A percentile compares a stretch with the other conserved stretches of the same genome.
These are phyloP conservation scores for Tribonema minus DNA, from an alignment of 108 stramenopile genomes.

Conservation along the genomic window DNA sequence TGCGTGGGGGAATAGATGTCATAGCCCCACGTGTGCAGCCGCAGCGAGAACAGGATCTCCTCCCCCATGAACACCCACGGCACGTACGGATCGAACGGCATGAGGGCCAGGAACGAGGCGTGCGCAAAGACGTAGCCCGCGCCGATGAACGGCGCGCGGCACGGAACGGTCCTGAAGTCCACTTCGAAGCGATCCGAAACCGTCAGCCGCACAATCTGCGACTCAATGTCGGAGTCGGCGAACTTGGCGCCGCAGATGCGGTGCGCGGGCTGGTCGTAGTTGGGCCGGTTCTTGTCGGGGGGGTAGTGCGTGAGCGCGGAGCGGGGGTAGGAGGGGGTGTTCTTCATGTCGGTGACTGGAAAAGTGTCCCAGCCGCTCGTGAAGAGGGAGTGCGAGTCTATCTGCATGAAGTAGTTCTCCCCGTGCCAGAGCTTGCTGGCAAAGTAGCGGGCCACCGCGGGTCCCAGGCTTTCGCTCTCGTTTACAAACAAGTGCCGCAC, in stretches of 20 bases:
- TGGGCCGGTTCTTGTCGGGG: neutral
- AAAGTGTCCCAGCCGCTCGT: conserved; percentile 70
- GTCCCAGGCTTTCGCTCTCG: conserved; percentile 81
- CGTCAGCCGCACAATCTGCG: conserved; percentile 66
- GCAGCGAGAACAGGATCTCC: conserved; percentile 74
- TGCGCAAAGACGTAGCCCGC: conserved; percentile 90
- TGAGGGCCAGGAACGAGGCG: conserved; percentile 69
- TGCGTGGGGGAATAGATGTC: conserved; percentile 82
- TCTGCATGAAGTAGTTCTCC: conserved; percentile 79
- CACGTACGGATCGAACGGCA: conserved; percentile 90
- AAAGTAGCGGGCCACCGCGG: conserved; percentile 52
- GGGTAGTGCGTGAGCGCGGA: conserved; percentile 36
- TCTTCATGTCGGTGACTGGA: conserved; percentile 40
- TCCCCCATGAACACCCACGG: conserved; percentile 97
- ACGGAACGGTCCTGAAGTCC: neutral
- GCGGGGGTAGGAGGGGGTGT: conserved; percentile 25
- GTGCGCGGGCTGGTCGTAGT: neutral
- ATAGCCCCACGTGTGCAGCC: conserved; percentile 82
- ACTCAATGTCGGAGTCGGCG: conserved; percentile 58
- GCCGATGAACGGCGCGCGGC: conserved; percentile 68
- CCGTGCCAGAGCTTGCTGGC: conserved; percentile 83
- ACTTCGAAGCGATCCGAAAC: neutral
- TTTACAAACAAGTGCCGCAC: conserved; percentile 53
- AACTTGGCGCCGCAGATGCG: conserved; percentile 39
- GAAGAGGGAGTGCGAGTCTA: conserved; percentile 82